Percentiles rank a stretch among this genome's conserved stretches.
These are phyloP conservation scores for Dactylellina sp. DNA, from an alignment of 2,329 filamentous ascomycete species.

Conservation along the genomic window DNA sequence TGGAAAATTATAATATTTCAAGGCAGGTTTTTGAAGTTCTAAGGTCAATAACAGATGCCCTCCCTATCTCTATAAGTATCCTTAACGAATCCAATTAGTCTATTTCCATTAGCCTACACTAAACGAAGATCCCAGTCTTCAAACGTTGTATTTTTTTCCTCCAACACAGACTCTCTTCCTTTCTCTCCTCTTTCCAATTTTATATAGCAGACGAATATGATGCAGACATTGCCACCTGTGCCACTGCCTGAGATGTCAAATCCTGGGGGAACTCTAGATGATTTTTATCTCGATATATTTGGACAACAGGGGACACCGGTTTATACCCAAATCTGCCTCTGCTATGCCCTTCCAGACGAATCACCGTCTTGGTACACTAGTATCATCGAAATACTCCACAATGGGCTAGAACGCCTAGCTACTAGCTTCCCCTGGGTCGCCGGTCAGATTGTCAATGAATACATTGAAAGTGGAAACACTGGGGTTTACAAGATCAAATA, in stretches of 20 bases:
- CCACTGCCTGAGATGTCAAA: constrained; percentile 19
- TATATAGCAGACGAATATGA: constrained; percentile 3
- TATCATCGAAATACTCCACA: constrained; percentile 58
- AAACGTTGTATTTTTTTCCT: constrained; percentile 31
- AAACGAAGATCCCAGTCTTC: not conserved
- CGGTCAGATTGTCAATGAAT: constrained; percentile 65
- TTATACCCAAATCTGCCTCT: constrained; percentile 45
- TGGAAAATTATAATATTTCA: not conserved
- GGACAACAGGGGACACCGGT: constrained; percentile 46
- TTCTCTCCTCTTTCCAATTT: not conserved
- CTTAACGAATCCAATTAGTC: not conserved
- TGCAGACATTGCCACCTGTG: constrained; percentile 32
- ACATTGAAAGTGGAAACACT: constrained; percentile 59
- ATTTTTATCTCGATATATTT: constrained; percentile 47
- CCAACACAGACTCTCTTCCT: constrained; percentile 5
- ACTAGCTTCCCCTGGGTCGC: constrained; percentile 67
- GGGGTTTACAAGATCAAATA: constrained; percentile 65
- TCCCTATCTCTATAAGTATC: not conserved
- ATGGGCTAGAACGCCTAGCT: constrained; percentile 64
- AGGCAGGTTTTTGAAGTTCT: no score
- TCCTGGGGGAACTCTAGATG: constrained; percentile 19
- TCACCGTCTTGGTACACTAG: constrained; percentile 34
- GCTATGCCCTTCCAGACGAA: constrained; percentile 33
- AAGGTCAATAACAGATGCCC: not conserved
- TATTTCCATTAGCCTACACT: no score